Base-by-base conservation (phyloP, 176 grass and related monocot species). In the Avena insularis region DNA sequence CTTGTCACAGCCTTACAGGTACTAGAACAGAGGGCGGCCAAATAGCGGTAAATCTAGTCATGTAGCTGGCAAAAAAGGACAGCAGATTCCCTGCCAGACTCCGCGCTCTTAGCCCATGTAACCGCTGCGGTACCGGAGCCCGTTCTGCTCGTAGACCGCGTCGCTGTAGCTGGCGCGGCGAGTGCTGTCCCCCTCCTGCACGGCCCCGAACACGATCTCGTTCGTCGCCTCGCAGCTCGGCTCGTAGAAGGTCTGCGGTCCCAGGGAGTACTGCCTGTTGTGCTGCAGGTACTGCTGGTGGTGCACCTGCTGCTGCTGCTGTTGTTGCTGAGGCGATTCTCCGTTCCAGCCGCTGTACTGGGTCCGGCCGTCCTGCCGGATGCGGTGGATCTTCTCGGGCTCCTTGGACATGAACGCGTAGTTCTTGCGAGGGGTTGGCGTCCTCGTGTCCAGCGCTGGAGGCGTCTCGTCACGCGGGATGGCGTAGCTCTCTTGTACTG, bases 391-490 rank as follows among this genome's bases (percentile, higher is more conserved):
- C 84, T 91, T 96, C 75, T 93, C 92, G 0, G 90, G 92, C 79
- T 96, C 94, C 65, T 92, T 93, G 8, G 95, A 89, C 88, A 92
- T 93, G 92, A 94, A 98, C 20, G 93, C 86, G 19, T 95, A 95
- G 79, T 85, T 91, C 86, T 89, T 94, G 69, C 82, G 92, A 69
- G 92, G 92, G 75, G 85, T 95, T 0, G 93, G 92, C 2, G 85
- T 62, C 21, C 93, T 90, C 45, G 87, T 79, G 63, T 92, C 91
- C 74, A 84, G 71, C n/a, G 68, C 82, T 6, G 92, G 89, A 79
- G 92, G 94, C 15, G 90, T 85, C 84, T 93, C 91, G 14, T 88
- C 89, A 2, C 87, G 50, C 12, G 93, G 91, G 71, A 94, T 89
- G 45, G 90, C 82, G 17, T 93, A 95, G 84, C 82, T 95, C 84